Evolutionary conservation across 2,329 filamentous ascomycete genomes (phyloP), one percentile per base, ranked within the genome.

Genomic region (Gnomoniopsis smithogilvyi): DNA sequence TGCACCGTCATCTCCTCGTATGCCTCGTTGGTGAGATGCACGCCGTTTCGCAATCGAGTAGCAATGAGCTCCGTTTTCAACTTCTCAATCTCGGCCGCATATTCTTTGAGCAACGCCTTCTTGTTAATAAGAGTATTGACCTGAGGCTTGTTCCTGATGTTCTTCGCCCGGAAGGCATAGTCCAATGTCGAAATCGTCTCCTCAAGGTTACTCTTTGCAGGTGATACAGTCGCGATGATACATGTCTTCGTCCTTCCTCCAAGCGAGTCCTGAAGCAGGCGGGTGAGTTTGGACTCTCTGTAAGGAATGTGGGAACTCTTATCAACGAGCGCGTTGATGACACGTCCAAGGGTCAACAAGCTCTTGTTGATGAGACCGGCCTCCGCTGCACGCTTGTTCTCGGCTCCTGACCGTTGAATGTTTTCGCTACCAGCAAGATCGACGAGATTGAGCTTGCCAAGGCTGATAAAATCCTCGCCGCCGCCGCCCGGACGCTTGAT

Each of bases 361-460:
- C 92, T 96, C 79, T 98, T 98, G 80, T 99, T 99, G 79, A 99
- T 99, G 56, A 99, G 78, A 19, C 96, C 95, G 45, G 95, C 95
- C 74, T 99, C 95, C 3, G 92, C 87, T 6, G 96, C 96, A 57
- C 96, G 88, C 78, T 99, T 99, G 78, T 99, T 98, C 75, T 98
- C 95, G 1, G 95, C 95, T 41, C 95, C 96, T 64, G 94, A 98
- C 46, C 95, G 87, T 70, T 96, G 92, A 60, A 99, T 98, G 68
- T 98, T 99, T 72, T 99, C 95, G 66, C 94, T 98, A 57, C 95
- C 95, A 34, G 95, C 95, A 76, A 99, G 78, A 80, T 99, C 95
- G 22, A 99, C 95, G 19, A 99, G 79, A 70, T 99, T 99, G 61
- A 99, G 81, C 76, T 99, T 99, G 64, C 95, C 95, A 3, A 91